Evolutionary conservation across 352 stramenopile species (phyloP), one percentile per base, ranked within the genome.

Genomic region (Globisporangium barbulae): DNA sequence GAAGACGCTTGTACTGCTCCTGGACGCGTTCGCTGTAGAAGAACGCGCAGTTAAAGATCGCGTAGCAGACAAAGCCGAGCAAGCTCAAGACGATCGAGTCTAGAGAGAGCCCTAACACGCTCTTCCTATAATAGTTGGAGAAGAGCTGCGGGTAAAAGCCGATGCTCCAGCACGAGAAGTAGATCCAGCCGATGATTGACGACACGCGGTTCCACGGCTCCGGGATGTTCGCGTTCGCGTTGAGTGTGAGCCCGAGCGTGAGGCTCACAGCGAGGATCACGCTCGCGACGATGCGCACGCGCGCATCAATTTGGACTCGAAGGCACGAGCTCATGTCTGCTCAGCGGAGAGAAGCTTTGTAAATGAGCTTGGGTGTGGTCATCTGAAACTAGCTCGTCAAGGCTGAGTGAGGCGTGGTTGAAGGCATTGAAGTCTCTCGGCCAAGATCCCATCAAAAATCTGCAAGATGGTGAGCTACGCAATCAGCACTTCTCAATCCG

Each of bases 51-150:
- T 97, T 98, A 76, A 98, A 99, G 53, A 94, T 81, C 8, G 90
- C 87, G 71, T 99, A 99, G 68, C 90, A 98, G 37, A 82, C 73
- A 67, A 98, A 99, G 58, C 95, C 96, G 39, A 99, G 64, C 41
- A 98, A 80, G 71, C 98, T 98, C 60, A 98, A 80, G 15, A 93
- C 80, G 30, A 85, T 90, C 73, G 98, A 99, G 76, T 98, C 95
- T 45, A 97, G n/a, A 35, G 83, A 97, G 4, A 99, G 67, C 0
- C 97, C 97, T 21, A 85, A 79, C 45, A 97, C 97, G 55, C 86
- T 97, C 62, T 83, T 83, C 55, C 93, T 78, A 60, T 88, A 61
- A 48, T 85, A 92, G 76, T 99, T 99, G 39, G 96, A 80, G 44
- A 98, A 85, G 19, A 98, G 85, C 74, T 99, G 95, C 35, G 96